Base-by-base conservation (phyloP, 164 flowering plant genomes). In the Kingdonia uniflora region DNA sequence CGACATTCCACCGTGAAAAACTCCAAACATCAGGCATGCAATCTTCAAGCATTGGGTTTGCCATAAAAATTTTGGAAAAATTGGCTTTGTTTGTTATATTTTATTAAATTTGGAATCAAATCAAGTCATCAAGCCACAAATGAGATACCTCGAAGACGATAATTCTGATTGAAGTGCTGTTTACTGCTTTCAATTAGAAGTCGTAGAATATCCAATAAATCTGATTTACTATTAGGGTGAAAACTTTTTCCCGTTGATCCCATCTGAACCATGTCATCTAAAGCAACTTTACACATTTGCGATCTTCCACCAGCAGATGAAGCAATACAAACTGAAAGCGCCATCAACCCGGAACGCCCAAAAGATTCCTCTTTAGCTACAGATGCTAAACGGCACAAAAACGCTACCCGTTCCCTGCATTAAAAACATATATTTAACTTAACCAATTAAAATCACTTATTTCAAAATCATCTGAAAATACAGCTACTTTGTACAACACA, bases 131-230 rank as follows among this genome's bases (percentile, higher is more conserved):
- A 29, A 3, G 35, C 8, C 17, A 62, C 29, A 42, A 51, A 55
- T 65, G 52, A 59, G 23, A 58, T 19, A 89, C 99, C 99, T 88
- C 50, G 80, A 69, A 73, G 73, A 52, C 99, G 97, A 64, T 88
- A 94, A 58, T 71, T 78, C 42, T 78, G 80, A 73, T 94, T 94
- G 65, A 88, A 94, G 71, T 94, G 99, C 52, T 88, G 95, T 69
- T 81, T 88, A 74, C 95, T 69, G 70, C 75, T 78, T 67, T 88
- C 91, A 40, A 89, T 49, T 51, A 89, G 60, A 76, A 70, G 77
- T 64, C 83, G 75, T 51, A 88, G 61, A 59, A 59, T 59, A 65
- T 86, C 95, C 63, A 92, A 62, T 29, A 86, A 65, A 12, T 64
- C 70, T 53, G 64, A 54, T 47, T 62, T 70, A 19, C 56, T 61